Evolutionary conservation across 2,329 filamentous ascomycete genomes (phyloP), one percentile per base, ranked within the genome.

Genomic region (Setomelanomma holmii): DNA sequence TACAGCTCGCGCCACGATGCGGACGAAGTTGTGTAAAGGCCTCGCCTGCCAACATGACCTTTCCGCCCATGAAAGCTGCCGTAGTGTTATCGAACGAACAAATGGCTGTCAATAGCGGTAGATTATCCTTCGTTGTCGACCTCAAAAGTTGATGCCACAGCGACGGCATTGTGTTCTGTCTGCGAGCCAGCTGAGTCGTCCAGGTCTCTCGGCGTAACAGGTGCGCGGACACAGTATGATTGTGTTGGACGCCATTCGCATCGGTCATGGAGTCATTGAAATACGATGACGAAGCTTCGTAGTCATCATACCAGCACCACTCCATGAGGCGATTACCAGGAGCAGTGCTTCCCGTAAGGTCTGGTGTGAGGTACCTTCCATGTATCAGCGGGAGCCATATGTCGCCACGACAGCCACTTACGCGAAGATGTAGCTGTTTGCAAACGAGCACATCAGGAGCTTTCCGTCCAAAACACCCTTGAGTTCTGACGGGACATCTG

Each of bases 11-110:
- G 1, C 71, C 78, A 3, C 75, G 63, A 51, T 80, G 77, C 2
- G 78, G 78, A 20, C 78, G 60, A 24, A 80, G 73, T 2, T 75
- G 70, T 1, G 74, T 69, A 30, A 79, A 61, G 0, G 78, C 74
- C 56, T 81, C 78, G 1, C 78, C 79, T 1, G 77, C 75, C 4
- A 80, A 57, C n/a, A 80, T 17, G 0, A 80, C 54, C 22, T 71
- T 75, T 0, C 76, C 77, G 27, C 68, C 70, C n/a, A n/a, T n/a
- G n/a, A 19, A 67, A 68, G 55, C 62, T 8, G 74, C 70, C 23
- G 59, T 41, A 0, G 61, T 56, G 33, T 66, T 64, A 4, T 77
- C 60, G 2, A 73, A 70, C 43, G 78, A 76, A n/a, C 66, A 75
- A 30, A 80, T 71, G 23, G 74, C 76, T 16, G 77, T 77, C 1